A percentile compares a stretch with the other conserved stretches of the same genome.
Evolutionary conservation across 495 filamentous ascomycete species (phyloP).

Genomic region (Geoglossum glabrum): DNA sequence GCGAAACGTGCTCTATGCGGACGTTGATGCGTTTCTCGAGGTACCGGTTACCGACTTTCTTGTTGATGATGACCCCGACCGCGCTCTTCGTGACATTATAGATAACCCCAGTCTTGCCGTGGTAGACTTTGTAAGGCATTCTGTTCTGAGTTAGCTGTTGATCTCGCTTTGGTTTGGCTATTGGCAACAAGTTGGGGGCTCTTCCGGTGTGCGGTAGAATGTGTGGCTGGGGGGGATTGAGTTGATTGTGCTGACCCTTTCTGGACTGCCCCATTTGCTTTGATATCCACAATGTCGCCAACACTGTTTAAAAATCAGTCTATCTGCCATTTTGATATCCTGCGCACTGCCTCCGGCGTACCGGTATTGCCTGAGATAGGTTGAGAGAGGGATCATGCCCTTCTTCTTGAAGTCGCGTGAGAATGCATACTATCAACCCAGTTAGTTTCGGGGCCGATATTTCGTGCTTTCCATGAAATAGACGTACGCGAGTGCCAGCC

Average conservation of each 20-base stretch:
- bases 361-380: conserved; percentile 84
- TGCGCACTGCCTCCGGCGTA: conserved; percentile 22
- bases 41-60: conserved; percentile 94
- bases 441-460: conserved; percentile 13
- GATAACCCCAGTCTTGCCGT: conserved; percentile 93
- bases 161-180: neutral
- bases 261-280: conserved; percentile 92
- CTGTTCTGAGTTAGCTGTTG: conserved; percentile 25
- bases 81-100: conserved; percentile 95
- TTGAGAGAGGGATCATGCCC: conserved; percentile 74
- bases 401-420: conserved; percentile 80
- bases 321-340: conserved; percentile 8
- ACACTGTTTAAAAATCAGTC: conserved; percentile 39
- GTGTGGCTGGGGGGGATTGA: conserved; percentile 2
- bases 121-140: conserved; percentile 98
- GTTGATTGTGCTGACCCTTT: conserved; percentile 55
- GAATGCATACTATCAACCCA: conserved; percentile 55
- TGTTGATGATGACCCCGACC: conserved; percentile 96
- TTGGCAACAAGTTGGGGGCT: neutral
- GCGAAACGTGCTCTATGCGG: conserved; percentile 90
- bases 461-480: neutral
- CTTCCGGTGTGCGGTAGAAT: neutral
- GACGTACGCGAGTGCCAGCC: conserved; percentile 70
- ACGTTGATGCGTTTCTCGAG: conserved; percentile 99
- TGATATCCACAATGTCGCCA: conserved; percentile 92